phyloP scores from a whole-genome alignment of 2,329 filamentous ascomycete species.

The Orbilia oligospora region DNA sequence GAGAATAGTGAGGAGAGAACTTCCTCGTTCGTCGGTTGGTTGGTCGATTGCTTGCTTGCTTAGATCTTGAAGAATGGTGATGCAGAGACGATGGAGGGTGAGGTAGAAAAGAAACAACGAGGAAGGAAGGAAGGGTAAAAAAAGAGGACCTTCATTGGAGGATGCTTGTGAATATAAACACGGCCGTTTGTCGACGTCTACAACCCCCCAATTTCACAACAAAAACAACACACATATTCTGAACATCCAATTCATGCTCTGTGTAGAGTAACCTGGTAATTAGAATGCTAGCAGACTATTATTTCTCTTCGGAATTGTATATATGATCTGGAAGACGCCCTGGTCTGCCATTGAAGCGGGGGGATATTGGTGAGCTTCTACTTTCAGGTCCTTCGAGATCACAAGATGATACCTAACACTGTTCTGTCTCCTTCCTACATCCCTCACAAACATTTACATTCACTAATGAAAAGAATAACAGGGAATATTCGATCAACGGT shows the following conservation, averaged over 20 bases:
- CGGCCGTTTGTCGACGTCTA: neutral
- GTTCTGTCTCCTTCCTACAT: too few relatives aligned
- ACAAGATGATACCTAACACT: neutral
- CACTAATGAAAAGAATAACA: too few relatives aligned
- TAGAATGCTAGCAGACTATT: neutral
- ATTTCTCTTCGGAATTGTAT: neutral
- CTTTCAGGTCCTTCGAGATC: neutral
- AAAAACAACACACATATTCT: constrained; percentile 16
- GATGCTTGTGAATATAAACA: neutral
- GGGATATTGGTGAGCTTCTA: neutral
- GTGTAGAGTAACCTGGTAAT: neutral
- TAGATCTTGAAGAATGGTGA: neutral
- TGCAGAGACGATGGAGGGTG: neutral
- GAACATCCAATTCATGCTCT: neutral
- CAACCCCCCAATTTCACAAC: constrained; percentile 10
- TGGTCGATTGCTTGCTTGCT: neutral
- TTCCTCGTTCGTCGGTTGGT: neutral
- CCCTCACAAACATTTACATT: too few relatives aligned
- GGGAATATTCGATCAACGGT: too few relatives aligned
- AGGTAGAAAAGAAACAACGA: neutral
- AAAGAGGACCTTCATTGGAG: neutral
- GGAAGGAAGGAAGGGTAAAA: neutral
- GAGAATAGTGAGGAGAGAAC: neutral
- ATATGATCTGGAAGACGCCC: neutral
- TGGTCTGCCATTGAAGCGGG: neutral